These are phyloP conservation scores for Wilcoxina mikolae DNA, from an alignment of 495 filamentous ascomycete species.

Conservation along the genomic window DNA sequence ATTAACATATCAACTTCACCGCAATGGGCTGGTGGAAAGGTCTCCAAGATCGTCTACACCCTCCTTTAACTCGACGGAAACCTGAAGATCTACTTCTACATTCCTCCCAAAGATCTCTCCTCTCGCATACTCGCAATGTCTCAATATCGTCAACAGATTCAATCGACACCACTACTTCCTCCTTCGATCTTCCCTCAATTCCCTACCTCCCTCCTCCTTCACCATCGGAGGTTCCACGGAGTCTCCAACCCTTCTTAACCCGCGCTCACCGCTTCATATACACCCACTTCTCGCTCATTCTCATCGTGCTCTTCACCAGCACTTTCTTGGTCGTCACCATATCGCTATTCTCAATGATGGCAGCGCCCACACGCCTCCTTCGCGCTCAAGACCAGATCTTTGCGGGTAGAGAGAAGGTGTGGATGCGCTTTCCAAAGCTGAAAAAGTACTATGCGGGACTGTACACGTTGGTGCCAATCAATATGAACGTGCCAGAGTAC, in stretches of 20 bases:
- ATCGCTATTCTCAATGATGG: background rate
- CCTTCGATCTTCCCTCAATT: background rate
- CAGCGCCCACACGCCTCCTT: background rate
- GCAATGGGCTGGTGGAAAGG: background rate
- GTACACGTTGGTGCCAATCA: constrained; percentile 8
- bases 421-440: constrained; percentile 14
- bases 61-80: background rate
- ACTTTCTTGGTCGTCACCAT: background rate
- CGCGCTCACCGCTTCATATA: background rate
- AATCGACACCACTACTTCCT: background rate
- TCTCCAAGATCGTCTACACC: background rate
- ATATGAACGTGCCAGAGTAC: constrained; percentile 18
- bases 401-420: background rate
- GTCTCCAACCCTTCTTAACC: background rate
- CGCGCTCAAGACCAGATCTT: background rate
- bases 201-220: background rate
- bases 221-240: background rate
- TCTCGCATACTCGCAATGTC: background rate
- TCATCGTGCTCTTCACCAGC: background rate
- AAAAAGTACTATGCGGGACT: constrained; percentile 20
- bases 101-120: background rate
- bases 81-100: background rate
- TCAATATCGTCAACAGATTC: background rate
- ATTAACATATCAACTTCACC: background rate
- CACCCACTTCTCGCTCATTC: background rate